Evolutionary conservation across 1,284 basidiomycete genomes (phyloP).

Genomic region (Cryptococcus amylolentus): DNA sequence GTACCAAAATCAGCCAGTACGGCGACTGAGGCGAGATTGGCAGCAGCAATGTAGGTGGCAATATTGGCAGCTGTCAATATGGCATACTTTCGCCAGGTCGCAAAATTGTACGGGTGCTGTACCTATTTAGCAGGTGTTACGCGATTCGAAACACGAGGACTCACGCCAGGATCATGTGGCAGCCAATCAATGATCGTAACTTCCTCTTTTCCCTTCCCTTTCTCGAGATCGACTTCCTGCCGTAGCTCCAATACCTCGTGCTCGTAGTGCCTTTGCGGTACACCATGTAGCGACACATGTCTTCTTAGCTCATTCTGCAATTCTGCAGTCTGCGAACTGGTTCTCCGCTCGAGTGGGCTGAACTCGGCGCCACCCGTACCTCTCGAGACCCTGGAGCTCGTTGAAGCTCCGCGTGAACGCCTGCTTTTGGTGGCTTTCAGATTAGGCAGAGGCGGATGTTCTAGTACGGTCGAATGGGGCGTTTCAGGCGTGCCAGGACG

Average conservation of each 20-base stretch:
- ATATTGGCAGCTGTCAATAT: conserved; percentile 24
- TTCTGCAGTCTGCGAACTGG: conserved; percentile 4
- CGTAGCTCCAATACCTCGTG: conserved; percentile 7
- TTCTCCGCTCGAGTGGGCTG: conserved; percentile 2
- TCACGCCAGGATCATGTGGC: conserved; percentile 33
- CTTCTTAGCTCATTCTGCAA: conserved; percentile 14
- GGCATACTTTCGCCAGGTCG: conserved; percentile 22
- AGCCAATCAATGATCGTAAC: conserved; percentile 40
- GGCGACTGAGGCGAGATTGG: conserved; percentile 28
- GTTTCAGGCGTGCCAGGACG: too few species aligned
- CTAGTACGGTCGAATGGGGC: too few species aligned
- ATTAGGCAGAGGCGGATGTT: too few species aligned
- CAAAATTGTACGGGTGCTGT: conserved; percentile 44
- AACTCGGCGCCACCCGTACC: not conserved
- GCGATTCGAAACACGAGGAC: not conserved
- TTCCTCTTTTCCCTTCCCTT: conserved; percentile 26
- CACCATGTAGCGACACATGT: conserved; percentile 15
- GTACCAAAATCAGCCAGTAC: conserved; percentile 30
- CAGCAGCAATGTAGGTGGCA: conserved; percentile 28
- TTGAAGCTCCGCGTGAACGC: too few species aligned
- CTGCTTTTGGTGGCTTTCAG: too few species aligned
- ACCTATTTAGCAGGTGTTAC: not conserved
- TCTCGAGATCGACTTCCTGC: conserved; percentile 20
- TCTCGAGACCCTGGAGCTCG: too few species aligned
- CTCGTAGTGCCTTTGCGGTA: not conserved